Percentiles rank a stretch among this genome's conserved stretches.
These are phyloP conservation scores for Arthonia radiata DNA, from an alignment of 495 filamentous ascomycete species.

Conservation along the genomic window DNA sequence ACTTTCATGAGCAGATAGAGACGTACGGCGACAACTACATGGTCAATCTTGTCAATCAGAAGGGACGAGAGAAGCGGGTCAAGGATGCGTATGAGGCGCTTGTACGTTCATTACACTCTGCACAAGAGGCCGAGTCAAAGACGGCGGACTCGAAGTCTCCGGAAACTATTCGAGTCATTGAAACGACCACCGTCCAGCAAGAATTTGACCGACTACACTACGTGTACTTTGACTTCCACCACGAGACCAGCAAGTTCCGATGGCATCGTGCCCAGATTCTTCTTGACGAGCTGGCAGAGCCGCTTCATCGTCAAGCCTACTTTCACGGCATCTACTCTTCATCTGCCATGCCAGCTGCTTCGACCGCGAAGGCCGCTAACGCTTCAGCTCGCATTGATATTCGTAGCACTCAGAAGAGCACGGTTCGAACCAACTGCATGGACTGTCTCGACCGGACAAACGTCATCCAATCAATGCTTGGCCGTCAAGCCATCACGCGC, in stretches of 20 bases:
- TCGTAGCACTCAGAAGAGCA: conserved; percentile 53
- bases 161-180: conserved; percentile 65
- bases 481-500: conserved; percentile 60
- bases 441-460: conserved; percentile 96
- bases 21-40: conserved; percentile 90
- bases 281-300: conserved; percentile 50
- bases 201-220: conserved; percentile 72
- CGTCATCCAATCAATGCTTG: conserved; percentile 89
- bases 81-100: conserved; percentile 85
- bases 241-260: conserved; percentile 77
- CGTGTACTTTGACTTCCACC: conserved; percentile 94
- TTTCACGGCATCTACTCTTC: conserved; percentile 81
- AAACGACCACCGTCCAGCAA: conserved; percentile 31
- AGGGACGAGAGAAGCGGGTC: conserved; percentile 61
- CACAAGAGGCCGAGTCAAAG: conserved; percentile 24
- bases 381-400: conserved; percentile 46
- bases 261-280: conserved; percentile 83
- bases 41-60: conserved; percentile 90
- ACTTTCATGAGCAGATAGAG: conserved; percentile 79
- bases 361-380: conserved; percentile 57
- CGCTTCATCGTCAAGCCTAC: conserved; percentile 54
- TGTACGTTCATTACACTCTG: conserved; percentile 44
- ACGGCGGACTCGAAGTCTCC: too few relatives aligned
- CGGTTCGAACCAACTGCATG: conserved; percentile 96
- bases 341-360: too few relatives aligned